Percentiles rank a stretch among this genome's conserved stretches.
phyloP scores from a whole-genome alignment of 176 grass and related monocot genomes.

The Hsuehochloa calcarea region DNA sequence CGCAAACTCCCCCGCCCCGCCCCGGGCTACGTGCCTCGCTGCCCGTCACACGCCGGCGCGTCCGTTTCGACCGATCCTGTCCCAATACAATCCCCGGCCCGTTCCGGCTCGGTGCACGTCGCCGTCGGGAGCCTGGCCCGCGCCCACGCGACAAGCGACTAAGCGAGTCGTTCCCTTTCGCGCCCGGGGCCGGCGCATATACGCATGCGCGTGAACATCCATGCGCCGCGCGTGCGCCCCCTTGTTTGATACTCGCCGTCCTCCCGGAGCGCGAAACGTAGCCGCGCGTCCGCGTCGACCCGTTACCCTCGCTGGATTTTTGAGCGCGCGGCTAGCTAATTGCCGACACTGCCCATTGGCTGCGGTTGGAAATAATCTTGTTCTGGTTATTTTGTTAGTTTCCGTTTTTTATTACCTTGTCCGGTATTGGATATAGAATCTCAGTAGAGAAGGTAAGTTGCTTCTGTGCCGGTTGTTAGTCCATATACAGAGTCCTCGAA shows the following conservation, averaged over 20 bases:
- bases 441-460: too few species aligned
- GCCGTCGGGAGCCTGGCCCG: not conserved
- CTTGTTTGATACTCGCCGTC: too few species aligned
- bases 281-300: not conserved
- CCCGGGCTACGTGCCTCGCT: not conserved
- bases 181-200: not conserved
- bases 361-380: too few species aligned
- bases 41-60: not conserved
- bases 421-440: too few species aligned
- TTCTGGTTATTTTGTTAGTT: too few species aligned
- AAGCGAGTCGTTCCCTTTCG: not conserved
- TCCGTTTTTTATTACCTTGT: too few species aligned
- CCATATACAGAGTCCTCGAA: too few species aligned
- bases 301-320: not conserved
- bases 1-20: not conserved
- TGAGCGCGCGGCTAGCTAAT: not conserved
- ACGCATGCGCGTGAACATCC: constrained; percentile 34
- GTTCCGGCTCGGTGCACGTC: not conserved
- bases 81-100: not conserved
- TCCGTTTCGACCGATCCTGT: not conserved
- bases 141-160: not conserved
- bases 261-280: constrained; percentile 3
- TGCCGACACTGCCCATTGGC: constrained; percentile 27
- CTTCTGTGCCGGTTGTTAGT: too few species aligned
- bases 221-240: constrained; percentile 44